These are phyloP conservation scores for Xylaria flabelliformis DNA, from an alignment of 495 filamentous ascomycete genomes.

Conservation along the genomic window DNA sequence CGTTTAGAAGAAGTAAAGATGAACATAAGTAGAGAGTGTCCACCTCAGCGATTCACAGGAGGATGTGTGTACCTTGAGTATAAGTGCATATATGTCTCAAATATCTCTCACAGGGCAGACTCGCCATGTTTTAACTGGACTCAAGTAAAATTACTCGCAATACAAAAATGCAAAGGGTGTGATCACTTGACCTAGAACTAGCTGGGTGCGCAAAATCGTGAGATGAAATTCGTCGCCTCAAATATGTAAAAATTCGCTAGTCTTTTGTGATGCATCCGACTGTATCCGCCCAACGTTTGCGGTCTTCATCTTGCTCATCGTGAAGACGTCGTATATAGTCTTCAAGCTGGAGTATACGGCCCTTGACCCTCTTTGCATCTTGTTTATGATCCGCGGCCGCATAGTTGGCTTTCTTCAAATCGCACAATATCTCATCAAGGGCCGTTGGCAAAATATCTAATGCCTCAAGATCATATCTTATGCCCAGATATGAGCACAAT, in stretches of 20 bases:
- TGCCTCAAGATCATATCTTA: neutral
- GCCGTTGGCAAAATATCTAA: neutral
- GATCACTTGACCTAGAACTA: neutral
- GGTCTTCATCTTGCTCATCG: neutral
- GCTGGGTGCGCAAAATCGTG: neutral
- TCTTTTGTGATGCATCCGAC: neutral
- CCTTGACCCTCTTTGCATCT: neutral
- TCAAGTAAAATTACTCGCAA: neutral
- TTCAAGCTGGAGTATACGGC: neutral
- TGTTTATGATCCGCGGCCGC: too few relatives aligned
- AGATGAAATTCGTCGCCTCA: neutral
- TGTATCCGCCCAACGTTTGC: neutral
- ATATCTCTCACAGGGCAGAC: neutral
- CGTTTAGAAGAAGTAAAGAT: neutral
- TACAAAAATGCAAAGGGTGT: neutral
- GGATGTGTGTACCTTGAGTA: neutral
- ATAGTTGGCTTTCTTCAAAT: neutral
- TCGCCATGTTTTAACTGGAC: neutral
- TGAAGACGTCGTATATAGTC: neutral
- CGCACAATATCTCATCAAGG: neutral
- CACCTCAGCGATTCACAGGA: neutral
- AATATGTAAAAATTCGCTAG: too few relatives aligned
- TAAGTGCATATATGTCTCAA: neutral
- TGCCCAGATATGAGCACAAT: constrained; percentile 32
- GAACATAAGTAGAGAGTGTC: neutral